Base-by-base conservation (phyloP, 768 basidiomycete species). In the Leccinum longicurvipes region DNA sequence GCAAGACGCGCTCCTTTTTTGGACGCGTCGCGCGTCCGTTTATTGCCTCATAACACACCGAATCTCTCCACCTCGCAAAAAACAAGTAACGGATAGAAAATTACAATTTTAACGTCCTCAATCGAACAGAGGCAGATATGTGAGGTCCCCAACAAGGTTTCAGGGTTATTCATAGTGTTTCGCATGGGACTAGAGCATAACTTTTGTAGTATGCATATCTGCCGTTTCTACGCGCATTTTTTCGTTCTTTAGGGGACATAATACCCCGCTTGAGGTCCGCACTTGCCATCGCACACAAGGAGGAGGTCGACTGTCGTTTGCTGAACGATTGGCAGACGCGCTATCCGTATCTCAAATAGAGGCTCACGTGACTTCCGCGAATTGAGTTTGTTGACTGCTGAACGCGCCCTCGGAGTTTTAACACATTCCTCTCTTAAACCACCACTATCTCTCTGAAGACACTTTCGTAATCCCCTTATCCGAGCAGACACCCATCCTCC, bases 391-490 rank as follows among this genome's bases (percentile, higher is more conserved):
- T 71, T 71, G 70, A 71, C 72, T 70, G 68, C 72, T 68, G 59
- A 66, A 73, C 70, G 70, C 70, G 70, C 68, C 63, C 70, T 71
- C 72, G 72, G 72, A 73, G 72, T 74, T 73, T 74, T 53, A 73
- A 73, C 72, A 70, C 64, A 56, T 65, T 70, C 68, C 71, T 73
- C 66, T 67, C 66, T 72, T 73, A 65, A 73, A 80, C 79, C 76
- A 77, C 77, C 73, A 80, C 72, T 74, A 76, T 76, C 79, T 71
- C 59, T 64, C 63, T 59, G 60, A 57, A 60, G 61, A 64, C 63
- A 57, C 61, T 63, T 54, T 56, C 50, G 60, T 51, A 48, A 52
- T 58, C 34, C 59, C 55, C 58, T 50, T 53, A 45, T 58, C 51
- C 57, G 11, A 55, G 23, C 56, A 45, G 54, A 57, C 64, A 59